Evolutionary conservation across 2,329 filamentous ascomycete species (phyloP).

Genomic region (Massarina eburnea): DNA sequence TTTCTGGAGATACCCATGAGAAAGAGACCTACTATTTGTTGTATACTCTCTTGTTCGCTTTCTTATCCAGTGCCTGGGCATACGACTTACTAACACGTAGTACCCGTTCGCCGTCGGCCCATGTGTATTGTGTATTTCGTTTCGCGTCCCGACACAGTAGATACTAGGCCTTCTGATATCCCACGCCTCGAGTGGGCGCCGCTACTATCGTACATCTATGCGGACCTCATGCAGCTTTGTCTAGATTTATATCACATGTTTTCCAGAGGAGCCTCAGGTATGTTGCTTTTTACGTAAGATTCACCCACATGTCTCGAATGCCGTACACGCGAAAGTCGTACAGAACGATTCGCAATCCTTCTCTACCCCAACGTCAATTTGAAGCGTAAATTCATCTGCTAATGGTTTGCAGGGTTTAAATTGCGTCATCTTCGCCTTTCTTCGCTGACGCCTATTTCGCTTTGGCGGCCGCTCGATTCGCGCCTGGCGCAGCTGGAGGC

Average conservation of each 20-base stretch:
- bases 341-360: constrained; percentile 11
- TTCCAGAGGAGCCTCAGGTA: constrained; percentile 25
- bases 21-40: constrained; percentile 15
- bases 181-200: not conserved
- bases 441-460: constrained; percentile 8
- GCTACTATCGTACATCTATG: constrained; percentile 29
- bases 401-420: constrained; percentile 23
- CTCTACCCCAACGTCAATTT: constrained; percentile 10
- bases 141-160: too few relatives aligned
- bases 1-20: constrained; percentile 40
- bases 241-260: constrained; percentile 32
- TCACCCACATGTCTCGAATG: constrained; percentile 2
- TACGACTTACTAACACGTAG: not conserved
- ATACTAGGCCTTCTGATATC: too few relatives aligned
- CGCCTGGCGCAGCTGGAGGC: constrained; percentile 27
- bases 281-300: constrained; percentile 16
- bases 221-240: constrained; percentile 28
- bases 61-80: not conserved
- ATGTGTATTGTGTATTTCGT: too few relatives aligned
- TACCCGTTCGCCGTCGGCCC: too few relatives aligned
- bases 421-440: constrained; percentile 18
- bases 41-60: constrained; percentile 17
- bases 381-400: constrained; percentile 12
- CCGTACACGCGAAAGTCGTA: constrained; percentile 9
- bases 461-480: constrained; percentile 35